Evolutionary conservation across 2,329 filamentous ascomycete species (phyloP), one percentile per base, ranked within the genome.

Genomic region (Cercospora berteroae): DNA sequence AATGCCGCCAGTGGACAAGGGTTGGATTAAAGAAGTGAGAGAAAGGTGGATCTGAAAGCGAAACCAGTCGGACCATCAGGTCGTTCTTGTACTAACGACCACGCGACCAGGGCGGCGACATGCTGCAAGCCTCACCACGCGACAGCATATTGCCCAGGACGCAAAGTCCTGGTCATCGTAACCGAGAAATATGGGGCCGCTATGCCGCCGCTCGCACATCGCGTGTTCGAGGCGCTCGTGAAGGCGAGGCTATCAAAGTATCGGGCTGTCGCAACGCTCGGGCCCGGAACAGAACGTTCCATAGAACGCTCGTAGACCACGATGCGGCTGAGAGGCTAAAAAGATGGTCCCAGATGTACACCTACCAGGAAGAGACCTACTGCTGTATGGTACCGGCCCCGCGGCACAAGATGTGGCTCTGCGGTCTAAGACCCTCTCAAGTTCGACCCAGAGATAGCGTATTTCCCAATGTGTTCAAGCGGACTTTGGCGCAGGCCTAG

Each of bases 371-470:
- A 20, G 48, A 33, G 6, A 52, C 25, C 7, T 63, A 56, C 60
- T 33, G 48, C 18, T n/a, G 18, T 3, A 25, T 16, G 42, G 29
- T 12, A 27, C 25, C 18, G 31, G 9, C 6, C 23, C 44, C 50
- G 60, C 60, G 60, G 60, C 60, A 63, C 33, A 39, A 52, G n/a
- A 55, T 52, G 48, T 20, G 48, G 23, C 18, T 55, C 48, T 29
- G n/a, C 29, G 27, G 60, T 55, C 39, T 55, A 52, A 52, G 57
- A 60, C 57, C 12, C 36, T 60, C 57, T 29, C 42, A 5, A 56
- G 23, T 56, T 48, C 31, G 44, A 33, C 60, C 60, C 52, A 63
- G 48, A 63, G 60, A 55, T 63, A 63, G 60, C 60, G 60, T 63
- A 63, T 6, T 23, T 63, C 44, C 18, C 20, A 52, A n/a, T 63